These are phyloP conservation scores for Funneliformis mosseae DNA, from an alignment of 192 early-diverging fungal genomes.

Conservation along the genomic window DNA sequence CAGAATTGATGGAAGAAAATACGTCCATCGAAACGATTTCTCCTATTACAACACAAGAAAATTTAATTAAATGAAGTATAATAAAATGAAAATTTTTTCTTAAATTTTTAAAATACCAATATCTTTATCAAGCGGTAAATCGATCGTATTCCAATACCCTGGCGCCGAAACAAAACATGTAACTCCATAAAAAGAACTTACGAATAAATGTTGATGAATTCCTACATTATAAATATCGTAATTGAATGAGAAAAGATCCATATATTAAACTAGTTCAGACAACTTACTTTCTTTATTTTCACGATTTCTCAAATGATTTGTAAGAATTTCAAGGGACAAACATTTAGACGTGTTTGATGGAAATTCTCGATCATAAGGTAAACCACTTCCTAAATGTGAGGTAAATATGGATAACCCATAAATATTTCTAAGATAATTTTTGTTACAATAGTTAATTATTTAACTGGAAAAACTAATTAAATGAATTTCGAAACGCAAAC, in stretches of 20 bases:
- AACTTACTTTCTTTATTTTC: background rate
- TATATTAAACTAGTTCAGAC: background rate
- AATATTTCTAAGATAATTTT: background rate
- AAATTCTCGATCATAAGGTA: background rate
- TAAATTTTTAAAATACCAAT: slow-evolving; percentile 25
- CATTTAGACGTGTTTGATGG: background rate
- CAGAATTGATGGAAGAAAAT: slow-evolving; percentile 7
- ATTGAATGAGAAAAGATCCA: background rate
- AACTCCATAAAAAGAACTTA: slow-evolving; percentile 25
- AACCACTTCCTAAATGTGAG: background rate
- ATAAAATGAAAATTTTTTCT: background rate
- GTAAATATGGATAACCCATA: background rate
- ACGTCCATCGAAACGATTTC: slow-evolving; percentile 30
- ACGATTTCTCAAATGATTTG: background rate
- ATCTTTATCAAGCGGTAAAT: slow-evolving; percentile 20
- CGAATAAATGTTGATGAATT: slow-evolving; percentile 14
- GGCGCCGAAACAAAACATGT: slow-evolving; percentile 15
- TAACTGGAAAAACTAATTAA: background rate
- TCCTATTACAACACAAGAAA: slow-evolving; percentile 7
- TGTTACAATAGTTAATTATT: background rate
- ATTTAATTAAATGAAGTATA: background rate
- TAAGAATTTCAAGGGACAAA: background rate
- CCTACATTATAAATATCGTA: background rate
- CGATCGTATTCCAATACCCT: slow-evolving; percentile 22
- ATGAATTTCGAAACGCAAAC: background rate